Conservation (phyloP, 169 alveolate genomes). For the Eimeria praecox region DNA sequence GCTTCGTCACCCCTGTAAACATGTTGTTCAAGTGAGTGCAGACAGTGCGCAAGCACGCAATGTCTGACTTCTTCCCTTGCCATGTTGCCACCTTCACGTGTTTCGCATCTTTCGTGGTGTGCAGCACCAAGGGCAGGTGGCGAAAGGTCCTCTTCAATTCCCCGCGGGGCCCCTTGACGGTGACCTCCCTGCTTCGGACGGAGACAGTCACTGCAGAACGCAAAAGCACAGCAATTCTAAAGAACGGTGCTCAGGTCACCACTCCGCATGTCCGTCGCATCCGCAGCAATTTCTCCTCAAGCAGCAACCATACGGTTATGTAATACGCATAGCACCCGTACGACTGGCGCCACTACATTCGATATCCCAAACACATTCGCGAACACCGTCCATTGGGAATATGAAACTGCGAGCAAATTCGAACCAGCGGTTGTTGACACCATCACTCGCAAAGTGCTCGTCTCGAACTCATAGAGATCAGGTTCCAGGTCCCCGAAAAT, state of each 20-base stretch:
- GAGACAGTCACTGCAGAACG: conserved; percentile 92
- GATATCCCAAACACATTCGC: not conserved
- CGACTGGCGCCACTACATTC: not conserved
- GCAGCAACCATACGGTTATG: not conserved
- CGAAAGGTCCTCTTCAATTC: conserved; percentile 96
- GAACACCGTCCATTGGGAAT: not conserved
- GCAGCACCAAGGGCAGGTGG: conserved; percentile 97
- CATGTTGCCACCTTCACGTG: conserved; percentile 95
- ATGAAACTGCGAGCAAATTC: not conserved
- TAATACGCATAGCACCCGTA: not conserved
- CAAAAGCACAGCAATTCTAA: conserved; percentile 3
- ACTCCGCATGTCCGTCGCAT: not conserved
- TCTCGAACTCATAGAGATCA: too few relatives aligned
- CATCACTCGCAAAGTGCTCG: not conserved
- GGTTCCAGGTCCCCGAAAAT: not conserved
- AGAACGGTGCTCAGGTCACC: not conserved
- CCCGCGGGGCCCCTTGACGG: conserved; percentile 99
- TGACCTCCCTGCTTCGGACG: conserved; percentile 96
- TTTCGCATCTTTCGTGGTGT: conserved; percentile 93
- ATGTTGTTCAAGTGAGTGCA: conserved; percentile 98
- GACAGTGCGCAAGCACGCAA: conserved; percentile 97
- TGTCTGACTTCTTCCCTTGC: conserved; percentile 96
- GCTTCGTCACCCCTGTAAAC: conserved; percentile 98
- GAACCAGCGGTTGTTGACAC: not conserved
- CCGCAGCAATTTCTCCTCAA: not conserved